These are phyloP conservation scores for Pyronema domesticum DNA, from an alignment of 495 filamentous ascomycete species.

Conservation along the genomic window DNA sequence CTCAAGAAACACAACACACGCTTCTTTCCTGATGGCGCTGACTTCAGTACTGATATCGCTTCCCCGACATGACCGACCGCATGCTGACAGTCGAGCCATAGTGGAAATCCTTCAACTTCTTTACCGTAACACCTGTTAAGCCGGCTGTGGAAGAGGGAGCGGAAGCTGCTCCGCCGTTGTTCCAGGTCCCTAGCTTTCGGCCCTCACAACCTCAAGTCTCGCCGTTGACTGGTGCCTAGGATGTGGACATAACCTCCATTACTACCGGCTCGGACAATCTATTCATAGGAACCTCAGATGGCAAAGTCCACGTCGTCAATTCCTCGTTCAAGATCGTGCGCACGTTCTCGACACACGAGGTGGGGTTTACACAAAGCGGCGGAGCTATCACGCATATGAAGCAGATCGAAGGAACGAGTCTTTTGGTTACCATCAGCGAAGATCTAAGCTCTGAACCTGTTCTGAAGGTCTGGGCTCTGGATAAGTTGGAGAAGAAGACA, in stretches of 20 bases:
- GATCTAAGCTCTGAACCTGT: constrained; percentile 72
- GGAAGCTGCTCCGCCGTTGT: constrained; percentile 37
- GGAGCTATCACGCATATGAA: constrained; percentile 82
- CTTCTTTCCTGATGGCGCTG: constrained; percentile 2
- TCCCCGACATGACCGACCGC: not conserved
- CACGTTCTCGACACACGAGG: constrained; percentile 71
- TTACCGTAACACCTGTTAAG: constrained; percentile 76
- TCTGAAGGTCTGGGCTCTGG: constrained; percentile 88
- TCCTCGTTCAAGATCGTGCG: constrained; percentile 70
- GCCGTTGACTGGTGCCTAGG: constrained; percentile 26
- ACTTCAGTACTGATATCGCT: constrained; percentile 1
- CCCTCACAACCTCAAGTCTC: constrained; percentile 35
- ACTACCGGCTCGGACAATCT: constrained; percentile 79
- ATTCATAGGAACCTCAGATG: constrained; percentile 72
- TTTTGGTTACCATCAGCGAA: constrained; percentile 77
- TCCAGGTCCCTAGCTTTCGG: constrained; percentile 40
- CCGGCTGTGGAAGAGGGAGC: constrained; percentile 42
- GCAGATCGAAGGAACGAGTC: constrained; percentile 71
- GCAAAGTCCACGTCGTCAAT: constrained; percentile 69
- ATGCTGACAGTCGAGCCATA: constrained; percentile 23
- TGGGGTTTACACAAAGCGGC: constrained; percentile 25
- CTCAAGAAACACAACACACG: not conserved
- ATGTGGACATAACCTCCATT: constrained; percentile 46
- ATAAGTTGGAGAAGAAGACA: constrained; percentile 87
- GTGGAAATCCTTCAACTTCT: constrained; percentile 99